Conservation (phyloP, 2,329 filamentous ascomycete species). For the Aspergillus neoniger region DNA sequence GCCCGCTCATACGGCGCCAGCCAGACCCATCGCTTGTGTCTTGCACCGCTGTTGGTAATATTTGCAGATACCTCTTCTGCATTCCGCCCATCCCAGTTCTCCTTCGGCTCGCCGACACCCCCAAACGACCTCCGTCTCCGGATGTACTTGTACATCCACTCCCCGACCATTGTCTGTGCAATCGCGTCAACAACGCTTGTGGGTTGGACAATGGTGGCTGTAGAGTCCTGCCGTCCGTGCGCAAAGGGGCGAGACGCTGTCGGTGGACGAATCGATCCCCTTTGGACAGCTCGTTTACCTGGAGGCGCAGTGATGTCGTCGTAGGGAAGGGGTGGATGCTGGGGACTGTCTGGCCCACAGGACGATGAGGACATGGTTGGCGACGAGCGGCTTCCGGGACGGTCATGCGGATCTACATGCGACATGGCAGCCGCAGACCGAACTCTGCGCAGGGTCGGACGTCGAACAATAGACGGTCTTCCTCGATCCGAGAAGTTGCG, state of each 20-base stretch:
- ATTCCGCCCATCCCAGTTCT: slow-evolving; percentile 56
- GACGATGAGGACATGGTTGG: slow-evolving; percentile 65
- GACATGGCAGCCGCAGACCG: slow-evolving; percentile 78
- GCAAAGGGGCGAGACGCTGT: slow-evolving; percentile 28
- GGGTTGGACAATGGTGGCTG: slow-evolving; percentile 63
- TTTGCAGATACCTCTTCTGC: slow-evolving; percentile 70
- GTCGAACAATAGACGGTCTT: slow-evolving; percentile 56
- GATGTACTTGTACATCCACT: slow-evolving; percentile 59
- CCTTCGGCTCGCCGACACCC: slow-evolving; percentile 60
- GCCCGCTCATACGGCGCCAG: slow-evolving; percentile 93
- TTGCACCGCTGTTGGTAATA: slow-evolving; percentile 63
- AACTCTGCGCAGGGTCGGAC: slow-evolving; percentile 73
- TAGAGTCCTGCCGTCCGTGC: slow-evolving; percentile 51
- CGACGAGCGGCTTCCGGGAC: slow-evolving; percentile 50
- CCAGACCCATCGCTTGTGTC: slow-evolving; percentile 98
- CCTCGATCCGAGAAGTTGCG: slow-evolving; percentile 58
- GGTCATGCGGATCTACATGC: slow-evolving; percentile 50
- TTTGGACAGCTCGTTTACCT: slow-evolving; percentile 31
- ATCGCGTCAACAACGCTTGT: slow-evolving; percentile 92
- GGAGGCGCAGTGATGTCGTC: slow-evolving; percentile 66
- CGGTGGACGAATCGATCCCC: slow-evolving; percentile 26
- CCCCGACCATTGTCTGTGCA: slow-evolving; percentile 96
- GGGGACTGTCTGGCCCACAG: slow-evolving; percentile 68
- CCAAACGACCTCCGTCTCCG: slow-evolving; percentile 80
- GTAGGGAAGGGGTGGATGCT: slow-evolving; percentile 69